A percentile compares a stretch with the other conserved stretches of the same genome.
Evolutionary conservation across 108 stramenopile species (phyloP).

Genomic region (Mayamaea pseudoterrestris): DNA sequence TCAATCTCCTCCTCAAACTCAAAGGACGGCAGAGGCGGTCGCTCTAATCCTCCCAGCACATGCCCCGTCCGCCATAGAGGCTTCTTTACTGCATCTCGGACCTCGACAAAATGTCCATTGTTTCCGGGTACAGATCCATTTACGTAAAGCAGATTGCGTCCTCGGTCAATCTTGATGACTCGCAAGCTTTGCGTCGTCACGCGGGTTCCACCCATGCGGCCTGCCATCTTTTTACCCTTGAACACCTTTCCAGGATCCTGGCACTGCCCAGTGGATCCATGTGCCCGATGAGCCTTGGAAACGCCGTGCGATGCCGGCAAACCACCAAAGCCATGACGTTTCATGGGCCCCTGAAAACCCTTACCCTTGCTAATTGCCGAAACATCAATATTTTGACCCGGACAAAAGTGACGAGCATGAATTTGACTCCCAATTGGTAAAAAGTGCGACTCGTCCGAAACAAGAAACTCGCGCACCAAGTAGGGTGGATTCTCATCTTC

Average conservation of each 20-base stretch:
- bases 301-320: slow-evolving; percentile 93
- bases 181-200: slow-evolving; percentile 83
- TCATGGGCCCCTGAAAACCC: slow-evolving; percentile 98
- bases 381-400: slow-evolving; percentile 95
- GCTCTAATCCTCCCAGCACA: slow-evolving; percentile 36
- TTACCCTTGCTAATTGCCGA: slow-evolving; percentile 90
- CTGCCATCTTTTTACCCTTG: slow-evolving; percentile 99
- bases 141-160: slow-evolving; percentile 84
- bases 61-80: slow-evolving; percentile 69
- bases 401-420: slow-evolving; percentile 91
- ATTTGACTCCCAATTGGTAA: slow-evolving; percentile 74
- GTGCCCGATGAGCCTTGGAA: slow-evolving; percentile 81
- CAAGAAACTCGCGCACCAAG: slow-evolving; percentile 70
- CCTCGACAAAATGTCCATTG: slow-evolving; percentile 84
- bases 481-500: slow-evolving; percentile 58
- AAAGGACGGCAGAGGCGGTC: slow-evolving; percentile 79
- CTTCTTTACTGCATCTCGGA: slow-evolving; percentile 86
- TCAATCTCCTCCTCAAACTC: slow-evolving; percentile 67
- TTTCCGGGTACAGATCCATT: slow-evolving; percentile 88
- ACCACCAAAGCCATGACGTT: slow-evolving; percentile 89
- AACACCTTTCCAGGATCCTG: slow-evolving; percentile 94
- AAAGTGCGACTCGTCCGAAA: slow-evolving; percentile 53
- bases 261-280: slow-evolving; percentile 79
- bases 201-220: slow-evolving; percentile 84
- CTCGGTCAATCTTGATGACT: slow-evolving; percentile 88